These are phyloP conservation scores for Tetragonia tetragonoides DNA, from an alignment of 148 eudicot species.

Conservation along the genomic window DNA sequence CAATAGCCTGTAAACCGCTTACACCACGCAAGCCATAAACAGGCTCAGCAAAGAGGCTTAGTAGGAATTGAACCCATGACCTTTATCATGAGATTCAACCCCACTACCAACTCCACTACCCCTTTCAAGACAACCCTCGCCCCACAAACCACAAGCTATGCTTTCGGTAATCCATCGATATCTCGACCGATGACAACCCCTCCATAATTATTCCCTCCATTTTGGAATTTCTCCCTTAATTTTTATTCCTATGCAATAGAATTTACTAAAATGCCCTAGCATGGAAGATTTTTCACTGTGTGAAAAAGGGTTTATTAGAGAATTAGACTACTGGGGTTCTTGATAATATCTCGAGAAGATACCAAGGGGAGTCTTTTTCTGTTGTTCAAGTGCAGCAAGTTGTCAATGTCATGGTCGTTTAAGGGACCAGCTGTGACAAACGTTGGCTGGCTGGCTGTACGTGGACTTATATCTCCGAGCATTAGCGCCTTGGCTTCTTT, in stretches of 20 bases:
- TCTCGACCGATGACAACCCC: background rate
- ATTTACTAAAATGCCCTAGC: slow-evolving; percentile 1
- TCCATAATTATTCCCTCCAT: background rate
- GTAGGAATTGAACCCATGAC: too few relatives aligned
- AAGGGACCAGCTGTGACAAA: slow-evolving; percentile 15
- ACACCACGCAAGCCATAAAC: too few relatives aligned
- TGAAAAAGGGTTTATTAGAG: background rate
- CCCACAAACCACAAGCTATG: background rate
- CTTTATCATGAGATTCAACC: too few relatives aligned
- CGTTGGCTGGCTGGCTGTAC: slow-evolving; percentile 19
- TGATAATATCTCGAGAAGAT: slow-evolving; percentile 12
- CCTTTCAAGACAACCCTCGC: background rate
- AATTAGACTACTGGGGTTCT: background rate
- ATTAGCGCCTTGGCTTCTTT: slow-evolving; percentile 25
- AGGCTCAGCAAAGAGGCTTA: too few relatives aligned
- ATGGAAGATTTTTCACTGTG: background rate
- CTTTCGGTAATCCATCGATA: background rate
- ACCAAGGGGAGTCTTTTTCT: background rate
- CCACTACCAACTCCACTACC: too few relatives aligned
- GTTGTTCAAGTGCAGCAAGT: slow-evolving; percentile 7
- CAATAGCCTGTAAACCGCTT: too few relatives aligned
- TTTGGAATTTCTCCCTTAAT: background rate
- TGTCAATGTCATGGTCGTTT: slow-evolving; percentile 16
- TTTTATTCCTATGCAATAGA: background rate
- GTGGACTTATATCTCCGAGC: slow-evolving; percentile 17